Percentiles rank a stretch among this genome's conserved stretches.
phyloP scores from a whole-genome alignment of 1,139 yeast genomes.

The Candida freyschussii region DNA sequence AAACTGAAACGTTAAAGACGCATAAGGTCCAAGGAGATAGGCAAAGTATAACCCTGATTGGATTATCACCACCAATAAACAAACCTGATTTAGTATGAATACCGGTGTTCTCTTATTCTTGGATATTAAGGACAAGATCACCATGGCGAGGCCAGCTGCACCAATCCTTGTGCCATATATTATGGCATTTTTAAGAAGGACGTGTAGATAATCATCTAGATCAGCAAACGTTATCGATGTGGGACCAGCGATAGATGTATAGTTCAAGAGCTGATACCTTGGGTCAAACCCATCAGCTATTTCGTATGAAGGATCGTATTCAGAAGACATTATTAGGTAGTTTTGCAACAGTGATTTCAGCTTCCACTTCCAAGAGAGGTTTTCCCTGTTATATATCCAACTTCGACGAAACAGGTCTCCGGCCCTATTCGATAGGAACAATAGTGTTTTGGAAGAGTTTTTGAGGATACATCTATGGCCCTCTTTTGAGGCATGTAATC shows the following conservation, averaged over 20 bases:
- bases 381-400: no score
- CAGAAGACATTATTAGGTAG: no score
- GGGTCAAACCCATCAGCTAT: slow-evolving; percentile 24
- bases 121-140: slow-evolving; percentile 38
- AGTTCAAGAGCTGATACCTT: slow-evolving; percentile 26
- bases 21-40: slow-evolving; percentile 49
- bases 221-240: slow-evolving; percentile 26
- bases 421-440: no score
- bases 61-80: slow-evolving; percentile 49
- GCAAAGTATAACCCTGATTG: slow-evolving; percentile 56
- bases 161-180: slow-evolving; percentile 40
- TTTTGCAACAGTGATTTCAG: no score
- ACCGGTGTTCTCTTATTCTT: slow-evolving; percentile 57
- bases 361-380: no score
- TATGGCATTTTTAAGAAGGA: slow-evolving; percentile 27
- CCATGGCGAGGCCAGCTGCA: slow-evolving; percentile 36
- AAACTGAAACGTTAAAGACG: slow-evolving; percentile 44
- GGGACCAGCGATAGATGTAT: slow-evolving; percentile 29
- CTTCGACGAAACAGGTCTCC: no score
- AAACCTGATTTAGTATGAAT: slow-evolving; percentile 60
- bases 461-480: slow-evolving; percentile 1
- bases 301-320: no score
- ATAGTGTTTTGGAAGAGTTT: background rate
- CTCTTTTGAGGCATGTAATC: background rate
- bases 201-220: slow-evolving; percentile 25